These are phyloP conservation scores for Recurvomyces mirabilis DNA, from an alignment of 495 filamentous ascomycete species.

Conservation along the genomic window DNA sequence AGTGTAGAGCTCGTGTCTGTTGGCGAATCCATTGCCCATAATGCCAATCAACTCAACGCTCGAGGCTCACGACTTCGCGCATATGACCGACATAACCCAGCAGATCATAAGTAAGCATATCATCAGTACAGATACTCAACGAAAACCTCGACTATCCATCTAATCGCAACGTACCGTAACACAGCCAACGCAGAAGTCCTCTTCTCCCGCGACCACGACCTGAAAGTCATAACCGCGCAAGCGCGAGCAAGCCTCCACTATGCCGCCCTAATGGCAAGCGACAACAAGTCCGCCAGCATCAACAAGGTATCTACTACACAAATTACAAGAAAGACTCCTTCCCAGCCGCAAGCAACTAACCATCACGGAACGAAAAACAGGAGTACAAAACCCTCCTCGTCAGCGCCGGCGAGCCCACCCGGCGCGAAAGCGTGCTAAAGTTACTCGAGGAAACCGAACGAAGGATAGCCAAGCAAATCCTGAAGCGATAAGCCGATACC, in stretches of 20 bases:
- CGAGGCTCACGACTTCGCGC: conserved; percentile 1
- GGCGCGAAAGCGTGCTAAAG: conserved; percentile 7
- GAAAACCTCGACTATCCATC: not conserved
- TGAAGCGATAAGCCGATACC: conserved; percentile 9
- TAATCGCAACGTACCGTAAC: not conserved
- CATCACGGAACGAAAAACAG: no score
- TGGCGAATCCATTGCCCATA: no score
- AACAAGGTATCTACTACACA: conserved; percentile 3
- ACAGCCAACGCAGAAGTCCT: conserved; percentile 17
- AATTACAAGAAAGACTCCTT: not conserved
- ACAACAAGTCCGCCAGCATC: conserved; percentile 12
- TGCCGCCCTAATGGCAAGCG: conserved; percentile 4
- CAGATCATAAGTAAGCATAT: conserved; percentile 5
- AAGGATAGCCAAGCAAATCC: conserved; percentile 9
- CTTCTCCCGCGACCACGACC: conserved; percentile 6
- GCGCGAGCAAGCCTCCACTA: conserved; percentile 4
- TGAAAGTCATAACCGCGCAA: conserved; percentile 14
- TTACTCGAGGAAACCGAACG: conserved; percentile 16
- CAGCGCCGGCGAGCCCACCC: conserved; percentile 3
- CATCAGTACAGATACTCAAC: not conserved
- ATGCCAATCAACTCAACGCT: not conserved
- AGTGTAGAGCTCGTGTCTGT: no score
- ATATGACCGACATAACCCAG: conserved; percentile 5
- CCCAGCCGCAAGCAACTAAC: not conserved
- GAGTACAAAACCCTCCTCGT: conserved; percentile 11